Percentiles rank a stretch among this genome's conserved stretches.
Evolutionary conservation across 257 asterid species (phyloP).

Genomic region (Solanum boliviense): DNA sequence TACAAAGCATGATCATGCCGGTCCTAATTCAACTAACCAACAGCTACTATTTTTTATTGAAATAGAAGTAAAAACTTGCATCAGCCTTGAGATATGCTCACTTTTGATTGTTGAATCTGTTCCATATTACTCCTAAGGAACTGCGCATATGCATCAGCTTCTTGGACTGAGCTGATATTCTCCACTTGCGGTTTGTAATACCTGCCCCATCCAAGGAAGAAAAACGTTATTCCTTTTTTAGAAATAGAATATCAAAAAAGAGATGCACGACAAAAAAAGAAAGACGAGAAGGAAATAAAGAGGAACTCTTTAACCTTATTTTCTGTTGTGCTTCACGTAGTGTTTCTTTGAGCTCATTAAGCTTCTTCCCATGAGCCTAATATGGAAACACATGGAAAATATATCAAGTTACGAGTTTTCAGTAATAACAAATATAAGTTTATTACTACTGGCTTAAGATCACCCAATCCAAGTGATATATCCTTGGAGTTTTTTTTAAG

Average conservation of each 20-base stretch:
- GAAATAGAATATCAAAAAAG: neutral
- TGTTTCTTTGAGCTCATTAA: conserved; percentile 33
- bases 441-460: neutral
- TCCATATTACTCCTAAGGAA: conserved; percentile 37
- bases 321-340: conserved; percentile 33
- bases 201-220: neutral
- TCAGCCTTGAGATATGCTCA: neutral
- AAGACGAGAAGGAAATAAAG: neutral
- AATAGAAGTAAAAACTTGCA: neutral
- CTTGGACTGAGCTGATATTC: conserved; percentile 32
- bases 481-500: neutral
- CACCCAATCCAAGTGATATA: neutral
- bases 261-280: neutral
- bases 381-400: neutral
- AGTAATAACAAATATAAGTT: neutral
- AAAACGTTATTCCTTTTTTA: neutral
- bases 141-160: conserved; percentile 45
- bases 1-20: neutral
- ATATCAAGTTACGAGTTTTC: neutral
- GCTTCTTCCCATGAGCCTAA: conserved; percentile 45
- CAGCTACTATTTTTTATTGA: neutral
- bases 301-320: conserved; percentile 28
- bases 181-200: conserved; percentile 37
- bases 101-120: conserved; percentile 31
- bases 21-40: neutral